Evolutionary conservation across 2,329 filamentous ascomycete species (phyloP).

Genomic region (Alternaria sp.): DNA sequence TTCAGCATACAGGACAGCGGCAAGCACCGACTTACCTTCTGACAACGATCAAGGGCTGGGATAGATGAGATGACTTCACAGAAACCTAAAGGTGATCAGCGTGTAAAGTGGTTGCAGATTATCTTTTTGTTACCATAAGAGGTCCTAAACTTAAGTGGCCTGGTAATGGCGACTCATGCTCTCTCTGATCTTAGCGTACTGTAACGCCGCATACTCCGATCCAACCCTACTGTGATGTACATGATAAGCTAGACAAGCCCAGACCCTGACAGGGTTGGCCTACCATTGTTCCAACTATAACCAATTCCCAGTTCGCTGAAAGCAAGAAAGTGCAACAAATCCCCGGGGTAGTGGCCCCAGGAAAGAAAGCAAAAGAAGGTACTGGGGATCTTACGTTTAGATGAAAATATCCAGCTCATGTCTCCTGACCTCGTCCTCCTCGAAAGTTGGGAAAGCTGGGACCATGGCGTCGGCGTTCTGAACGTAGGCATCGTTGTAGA

Average conservation of each 20-base stretch:
- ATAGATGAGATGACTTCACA: slow-evolving; percentile 15
- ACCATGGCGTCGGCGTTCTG: slow-evolving; percentile 93
- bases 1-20: slow-evolving; percentile 12
- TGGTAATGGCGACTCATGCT: slow-evolving; percentile 1
- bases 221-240: slow-evolving; percentile 17
- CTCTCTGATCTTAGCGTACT: slow-evolving; percentile 4
- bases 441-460: slow-evolving; percentile 89
- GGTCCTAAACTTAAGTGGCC: slow-evolving; percentile 11
- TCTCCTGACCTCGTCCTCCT: slow-evolving; percentile 78
- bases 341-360: neutral
- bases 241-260: slow-evolving; percentile 13
- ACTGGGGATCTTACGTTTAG: slow-evolving; percentile 52
- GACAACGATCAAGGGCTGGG: neutral
- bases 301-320: slow-evolving; percentile 1
- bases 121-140: slow-evolving; percentile 30
- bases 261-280: neutral
- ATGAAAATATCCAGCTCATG: slow-evolving; percentile 84
- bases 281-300: slow-evolving; percentile 5
- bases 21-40: slow-evolving; percentile 17
- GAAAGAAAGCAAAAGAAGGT: neutral
- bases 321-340: slow-evolving; percentile 4
- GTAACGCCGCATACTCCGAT: slow-evolving; percentile 14
- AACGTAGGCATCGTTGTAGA: slow-evolving; percentile 98
- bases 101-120: slow-evolving; percentile 26
- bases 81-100: slow-evolving; percentile 28